A percentile compares a stretch with the other conserved stretches of the same genome.
Conservation (phyloP, 306 rosid species). For the Castanospermum australe region DNA sequence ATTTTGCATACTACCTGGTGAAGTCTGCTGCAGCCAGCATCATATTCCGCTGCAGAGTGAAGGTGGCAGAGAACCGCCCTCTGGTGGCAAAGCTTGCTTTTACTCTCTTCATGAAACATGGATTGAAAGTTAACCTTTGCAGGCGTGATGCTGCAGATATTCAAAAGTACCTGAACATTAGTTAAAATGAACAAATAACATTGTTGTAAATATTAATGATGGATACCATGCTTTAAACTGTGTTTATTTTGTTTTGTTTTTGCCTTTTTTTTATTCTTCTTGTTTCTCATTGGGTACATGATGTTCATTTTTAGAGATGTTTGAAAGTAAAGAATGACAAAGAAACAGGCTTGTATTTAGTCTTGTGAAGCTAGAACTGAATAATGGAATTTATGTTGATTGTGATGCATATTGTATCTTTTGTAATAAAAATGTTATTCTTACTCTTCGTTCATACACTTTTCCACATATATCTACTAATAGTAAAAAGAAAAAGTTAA, state of each 20-base stretch:
- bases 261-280: not conserved
- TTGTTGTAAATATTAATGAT: conserved; percentile 5
- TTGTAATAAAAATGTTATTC: no score
- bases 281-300: not conserved
- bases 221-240: not conserved
- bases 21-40: conserved; percentile 77
- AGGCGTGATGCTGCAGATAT: conserved; percentile 41
- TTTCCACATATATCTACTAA: no score
- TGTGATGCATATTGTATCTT: no score
- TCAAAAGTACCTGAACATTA: conserved; percentile 31
- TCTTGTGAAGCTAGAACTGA: conserved; percentile 8
- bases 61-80: conserved; percentile 52
- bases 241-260: no score
- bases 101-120: conserved; percentile 86
- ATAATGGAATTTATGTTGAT: conserved; percentile 32
- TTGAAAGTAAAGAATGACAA: conserved; percentile 16
- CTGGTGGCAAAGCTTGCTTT: conserved; percentile 81
- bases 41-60: conserved; percentile 58
- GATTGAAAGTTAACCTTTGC: conserved; percentile 53
- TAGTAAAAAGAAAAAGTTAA: no score
- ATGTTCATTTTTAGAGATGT: not conserved
- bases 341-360: not conserved
- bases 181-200: not conserved
- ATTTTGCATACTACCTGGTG: conserved; percentile 92
- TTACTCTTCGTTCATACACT: no score